Evolutionary conservation across 1,284 basidiomycete genomes (phyloP).

Genomic region (Takashimella tepidaria): DNA sequence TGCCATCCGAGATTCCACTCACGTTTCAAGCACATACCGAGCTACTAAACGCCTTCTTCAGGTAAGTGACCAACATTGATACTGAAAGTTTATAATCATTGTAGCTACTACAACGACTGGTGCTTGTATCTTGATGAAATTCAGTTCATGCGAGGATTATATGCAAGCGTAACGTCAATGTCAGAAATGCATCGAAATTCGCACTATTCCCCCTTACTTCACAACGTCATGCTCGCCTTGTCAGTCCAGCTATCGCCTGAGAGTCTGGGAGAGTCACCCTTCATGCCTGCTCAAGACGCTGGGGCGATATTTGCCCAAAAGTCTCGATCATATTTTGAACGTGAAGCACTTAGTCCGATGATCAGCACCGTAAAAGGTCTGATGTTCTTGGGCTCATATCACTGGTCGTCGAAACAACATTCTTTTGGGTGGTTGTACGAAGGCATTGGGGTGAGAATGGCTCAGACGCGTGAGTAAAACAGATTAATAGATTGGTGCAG

Average conservation of each 20-base stretch:
- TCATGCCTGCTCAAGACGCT: neutral
- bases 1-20: neutral
- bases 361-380: constrained; percentile 19
- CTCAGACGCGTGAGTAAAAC: neutral
- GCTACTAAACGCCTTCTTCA: neutral
- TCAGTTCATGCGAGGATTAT: neutral
- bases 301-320: constrained; percentile 1
- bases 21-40: neutral
- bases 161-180: neutral
- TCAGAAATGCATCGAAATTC: neutral
- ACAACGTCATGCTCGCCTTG: constrained; percentile 62
- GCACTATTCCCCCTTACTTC: constrained; percentile 51
- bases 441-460: neutral
- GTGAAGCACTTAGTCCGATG: constrained; percentile 18
- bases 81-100: neutral
- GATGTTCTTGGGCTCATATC: constrained; percentile 14
- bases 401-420: constrained; percentile 5
- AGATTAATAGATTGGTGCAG: neutral
- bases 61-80: neutral
- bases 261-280: neutral
- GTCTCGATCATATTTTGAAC: constrained; percentile 12
- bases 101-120: neutral
- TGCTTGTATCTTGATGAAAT: neutral
- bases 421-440: constrained; percentile 6
- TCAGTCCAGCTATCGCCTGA: neutral